These are phyloP conservation scores for Suhomyces kilbournensis DNA, from an alignment of 805 yeast species.

Conservation along the genomic window DNA sequence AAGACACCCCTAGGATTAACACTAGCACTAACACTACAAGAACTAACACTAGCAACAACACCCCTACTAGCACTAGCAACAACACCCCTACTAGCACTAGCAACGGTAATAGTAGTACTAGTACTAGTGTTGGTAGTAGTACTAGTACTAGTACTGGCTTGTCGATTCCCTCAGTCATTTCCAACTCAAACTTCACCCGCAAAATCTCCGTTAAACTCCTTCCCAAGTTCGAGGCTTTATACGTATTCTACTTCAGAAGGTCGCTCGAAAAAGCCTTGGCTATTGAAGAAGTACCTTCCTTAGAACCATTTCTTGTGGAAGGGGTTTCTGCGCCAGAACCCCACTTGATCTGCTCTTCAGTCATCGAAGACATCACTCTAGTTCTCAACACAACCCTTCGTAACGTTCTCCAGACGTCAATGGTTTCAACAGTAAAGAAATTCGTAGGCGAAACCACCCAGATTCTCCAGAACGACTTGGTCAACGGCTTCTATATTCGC, in stretches of 20 bases:
- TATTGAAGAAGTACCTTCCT: constrained; percentile 53
- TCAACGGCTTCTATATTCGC: constrained; percentile 46
- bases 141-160: constrained; percentile 9
- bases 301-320: constrained; percentile 3
- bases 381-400: constrained; percentile 66
- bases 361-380: constrained; percentile 80
- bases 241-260: constrained; percentile 65
- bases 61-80: too few species aligned
- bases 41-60: too few species aligned
- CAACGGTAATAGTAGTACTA: too few species aligned
- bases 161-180: constrained; percentile 50
- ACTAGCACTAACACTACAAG: not conserved
- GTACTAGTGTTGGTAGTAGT: too few species aligned
- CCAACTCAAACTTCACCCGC: constrained; percentile 50
- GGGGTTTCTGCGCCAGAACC: constrained; percentile 36
- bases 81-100: too few species aligned
- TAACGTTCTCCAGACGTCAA: constrained; percentile 71
- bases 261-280: constrained; percentile 79
- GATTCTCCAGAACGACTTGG: constrained; percentile 60
- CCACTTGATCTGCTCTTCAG: constrained; percentile 71
- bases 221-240: constrained; percentile 62
- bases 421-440: constrained; percentile 50
- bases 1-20: not conserved
- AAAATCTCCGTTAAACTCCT: constrained; percentile 53
- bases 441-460: constrained; percentile 56